A percentile compares a stretch with the other conserved stretches of the same genome.
Evolutionary conservation across 2,329 filamentous ascomycete species (phyloP).

Genomic region (Cladosporium halotolerans): DNA sequence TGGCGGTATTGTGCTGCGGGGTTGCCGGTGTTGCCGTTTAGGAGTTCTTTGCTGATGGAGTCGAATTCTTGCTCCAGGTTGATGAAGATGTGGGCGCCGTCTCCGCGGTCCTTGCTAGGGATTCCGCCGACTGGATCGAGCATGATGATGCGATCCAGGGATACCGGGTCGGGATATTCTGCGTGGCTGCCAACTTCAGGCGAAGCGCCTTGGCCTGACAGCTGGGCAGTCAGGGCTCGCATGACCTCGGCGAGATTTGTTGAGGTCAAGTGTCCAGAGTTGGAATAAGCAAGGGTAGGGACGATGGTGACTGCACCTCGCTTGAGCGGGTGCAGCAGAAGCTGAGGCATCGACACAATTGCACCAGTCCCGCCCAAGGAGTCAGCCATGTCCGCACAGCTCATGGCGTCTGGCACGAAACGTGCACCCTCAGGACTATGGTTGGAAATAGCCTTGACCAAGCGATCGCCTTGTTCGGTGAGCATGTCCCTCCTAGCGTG

Average conservation of each 20-base stretch:
- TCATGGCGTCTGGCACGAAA: slow-evolving; percentile 55
- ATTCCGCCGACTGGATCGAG: slow-evolving; percentile 83
- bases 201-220: slow-evolving; percentile 55
- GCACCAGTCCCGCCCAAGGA: slow-evolving; percentile 24
- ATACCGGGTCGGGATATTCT: slow-evolving; percentile 35
- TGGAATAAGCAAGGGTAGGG: slow-evolving; percentile 53
- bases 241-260: slow-evolving; percentile 59
- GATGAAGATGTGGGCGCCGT: slow-evolving; percentile 72
- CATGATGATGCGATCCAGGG: slow-evolving; percentile 79
- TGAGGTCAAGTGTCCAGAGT: slow-evolving; percentile 43
- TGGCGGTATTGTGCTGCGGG: slow-evolving; percentile 29
- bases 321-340: slow-evolving; percentile 60
- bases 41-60: slow-evolving; percentile 53
- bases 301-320: slow-evolving; percentile 67
- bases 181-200: slow-evolving; percentile 20
- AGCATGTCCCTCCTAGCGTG: slow-evolving; percentile 16
- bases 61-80: slow-evolving; percentile 89
- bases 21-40: not conserved
- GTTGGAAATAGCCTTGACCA: slow-evolving; percentile 68
- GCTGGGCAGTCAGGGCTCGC: slow-evolving; percentile 68
- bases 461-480: slow-evolving; percentile 60
- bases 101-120: slow-evolving; percentile 57
- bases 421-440: slow-evolving; percentile 63
- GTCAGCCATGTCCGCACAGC: slow-evolving; percentile 20
- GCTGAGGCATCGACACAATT: slow-evolving; percentile 38